Evolutionary conservation across 2,329 filamentous ascomycete genomes (phyloP).

Genomic region (Ceratocystis papillata): DNA sequence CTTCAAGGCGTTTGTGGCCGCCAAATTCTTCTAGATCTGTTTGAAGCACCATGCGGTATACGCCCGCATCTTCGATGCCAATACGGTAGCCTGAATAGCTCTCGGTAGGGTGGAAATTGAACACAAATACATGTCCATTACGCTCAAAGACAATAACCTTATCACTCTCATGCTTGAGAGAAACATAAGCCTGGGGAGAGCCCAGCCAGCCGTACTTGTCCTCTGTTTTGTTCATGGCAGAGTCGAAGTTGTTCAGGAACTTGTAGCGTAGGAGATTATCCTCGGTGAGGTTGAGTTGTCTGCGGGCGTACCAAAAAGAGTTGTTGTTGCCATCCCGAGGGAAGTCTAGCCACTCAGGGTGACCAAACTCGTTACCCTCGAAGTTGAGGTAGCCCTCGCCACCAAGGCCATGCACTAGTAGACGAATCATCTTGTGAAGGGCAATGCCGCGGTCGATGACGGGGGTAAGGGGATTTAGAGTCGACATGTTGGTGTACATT

Average conservation of each 20-base stretch:
- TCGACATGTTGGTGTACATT: conserved; percentile 97
- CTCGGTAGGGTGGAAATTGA: conserved; percentile 82
- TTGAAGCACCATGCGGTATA: conserved; percentile 77
- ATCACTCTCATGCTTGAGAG: conserved; percentile 83
- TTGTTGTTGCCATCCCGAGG: conserved; percentile 86
- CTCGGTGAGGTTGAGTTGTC: conserved; percentile 86
- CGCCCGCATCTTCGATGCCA: conserved; percentile 72
- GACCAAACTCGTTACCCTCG: conserved; percentile 96
- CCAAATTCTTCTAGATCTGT: conserved; percentile 68
- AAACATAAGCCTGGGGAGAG: conserved; percentile 76
- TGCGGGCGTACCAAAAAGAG: conserved; percentile 86
- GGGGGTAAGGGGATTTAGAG: conserved; percentile 68
- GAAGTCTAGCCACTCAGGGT: conserved; percentile 98
- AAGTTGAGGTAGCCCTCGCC: conserved; percentile 98
- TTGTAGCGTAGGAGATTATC: conserved; percentile 77
- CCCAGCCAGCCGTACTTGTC: conserved; percentile 86
- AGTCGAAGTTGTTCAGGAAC: conserved; percentile 89
- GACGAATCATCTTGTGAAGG: conserved; percentile 93
- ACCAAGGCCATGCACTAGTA: conserved; percentile 81
- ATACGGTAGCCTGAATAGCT: conserved; percentile 91
- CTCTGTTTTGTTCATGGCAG: conserved; percentile 79
- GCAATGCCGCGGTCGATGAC: conserved; percentile 84
- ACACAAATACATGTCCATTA: conserved; percentile 79
- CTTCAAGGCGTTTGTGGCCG: conserved; percentile 65
- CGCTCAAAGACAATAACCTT: conserved; percentile 96